Base-by-base conservation (phyloP, 2,329 filamentous ascomycete genomes). In the Colletotrichum lini region DNA sequence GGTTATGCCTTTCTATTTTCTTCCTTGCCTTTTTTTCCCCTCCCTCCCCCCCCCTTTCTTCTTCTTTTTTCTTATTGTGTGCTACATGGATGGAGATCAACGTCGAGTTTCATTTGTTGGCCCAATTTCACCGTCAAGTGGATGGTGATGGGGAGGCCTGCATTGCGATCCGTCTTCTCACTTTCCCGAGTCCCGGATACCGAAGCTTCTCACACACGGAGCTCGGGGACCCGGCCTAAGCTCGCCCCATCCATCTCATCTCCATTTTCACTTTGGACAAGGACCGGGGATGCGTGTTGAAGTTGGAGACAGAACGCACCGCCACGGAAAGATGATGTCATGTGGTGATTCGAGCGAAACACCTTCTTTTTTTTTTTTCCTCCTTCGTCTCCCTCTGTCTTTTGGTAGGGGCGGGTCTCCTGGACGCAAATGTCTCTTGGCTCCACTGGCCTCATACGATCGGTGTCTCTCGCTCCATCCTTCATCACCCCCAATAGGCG, bases 241-340 rank as follows among this genome's bases (percentile, higher is more conserved):
- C 16, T 21, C 23, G 54, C 54, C 35, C 58, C 57, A 45, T 42
- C 58, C 57, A 45, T 56, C 50, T 10, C 16, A 62, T 63, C 15
- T n/a, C 65, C 65, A 52, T 57, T 40, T 59, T 54, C 47, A 45
- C 49, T 52, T 59, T 60, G 21, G 38, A 54, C 58, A 49, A 40
- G 53, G 69, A 59, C 65, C 53, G 26, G 69, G 69, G 58, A 64
- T 69, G 47, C 65, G 38, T 59, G 65, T 59, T 30, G 16, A 59
- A 8, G 49, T 53, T 62, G 57, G 64, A 58, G 58, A 53, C 54
- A 54, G 45, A 59, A 42, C 53, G 59, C 65, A 72, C 65, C 58
- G 65, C 69, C 65, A 72, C 65, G 65, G 8, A 26, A 63, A 18
- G 49, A 72, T 72, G 69, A 72, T 72, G 69, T 72, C 69, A 72